Evolutionary conservation across 192 early-diverging fungal species (phyloP).

Genomic region (Entomortierella parvispora): DNA sequence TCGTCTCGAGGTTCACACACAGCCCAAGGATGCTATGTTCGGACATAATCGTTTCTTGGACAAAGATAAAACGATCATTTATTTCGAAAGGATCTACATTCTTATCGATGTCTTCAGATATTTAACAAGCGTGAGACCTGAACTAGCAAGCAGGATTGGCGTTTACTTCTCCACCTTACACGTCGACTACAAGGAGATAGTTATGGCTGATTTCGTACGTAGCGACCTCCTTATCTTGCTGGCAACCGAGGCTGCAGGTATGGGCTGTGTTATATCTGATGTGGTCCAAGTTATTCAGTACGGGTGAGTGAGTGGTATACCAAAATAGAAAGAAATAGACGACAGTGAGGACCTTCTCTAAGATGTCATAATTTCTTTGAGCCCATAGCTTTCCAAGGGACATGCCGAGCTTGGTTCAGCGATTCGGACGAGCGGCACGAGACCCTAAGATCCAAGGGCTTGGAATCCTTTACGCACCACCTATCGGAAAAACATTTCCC

Average conservation of each 20-base stretch:
- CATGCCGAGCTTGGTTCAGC: constrained; percentile 14
- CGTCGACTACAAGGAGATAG: background rate
- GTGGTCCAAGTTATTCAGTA: constrained; percentile 19
- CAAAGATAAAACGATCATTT: constrained; percentile 15
- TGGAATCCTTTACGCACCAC: constrained; percentile 2
- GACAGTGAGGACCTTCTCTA: background rate
- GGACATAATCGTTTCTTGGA: constrained; percentile 7
- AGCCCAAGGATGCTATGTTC: constrained; percentile 7
- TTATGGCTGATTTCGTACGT: background rate
- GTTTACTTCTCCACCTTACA: constrained; percentile 6
- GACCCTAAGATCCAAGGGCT: constrained; percentile 1
- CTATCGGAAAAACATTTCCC: background rate
- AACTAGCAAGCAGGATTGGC: background rate
- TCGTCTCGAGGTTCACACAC: constrained; percentile 17
- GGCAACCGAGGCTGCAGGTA: constrained; percentile 15
- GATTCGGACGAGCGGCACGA: constrained; percentile 16
- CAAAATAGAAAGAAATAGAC: background rate
- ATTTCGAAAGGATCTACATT: constrained; percentile 11
- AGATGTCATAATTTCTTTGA: background rate
- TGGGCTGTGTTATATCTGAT: constrained; percentile 13
- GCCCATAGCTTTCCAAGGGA: constrained; percentile 10
- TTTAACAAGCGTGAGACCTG: background rate
- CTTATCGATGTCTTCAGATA: background rate
- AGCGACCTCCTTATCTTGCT: constrained; percentile 1
- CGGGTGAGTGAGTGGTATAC: constrained; percentile 18